Conservation (phyloP, 176 grass and related monocot genomes). For the Tillandsia fasciculata region DNA sequence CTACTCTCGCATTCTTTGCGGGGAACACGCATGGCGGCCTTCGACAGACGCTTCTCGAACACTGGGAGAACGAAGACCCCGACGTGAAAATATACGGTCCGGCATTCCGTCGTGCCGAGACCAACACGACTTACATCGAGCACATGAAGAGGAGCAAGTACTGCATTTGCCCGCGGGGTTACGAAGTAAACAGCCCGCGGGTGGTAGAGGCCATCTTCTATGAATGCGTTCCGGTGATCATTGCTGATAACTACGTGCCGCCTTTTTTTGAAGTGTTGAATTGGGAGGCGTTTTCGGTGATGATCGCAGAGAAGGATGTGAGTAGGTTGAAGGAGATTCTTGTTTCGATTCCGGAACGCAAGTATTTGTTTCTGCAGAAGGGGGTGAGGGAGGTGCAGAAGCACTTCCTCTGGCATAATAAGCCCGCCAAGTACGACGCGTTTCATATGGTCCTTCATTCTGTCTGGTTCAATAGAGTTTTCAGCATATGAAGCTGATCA, state of each 20-base stretch:
- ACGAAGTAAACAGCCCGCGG: slow-evolving; percentile 24
- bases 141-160: slow-evolving; percentile 18
- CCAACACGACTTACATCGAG: slow-evolving; percentile 7
- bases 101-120: neutral
- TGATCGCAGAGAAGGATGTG: slow-evolving; percentile 7
- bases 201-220: slow-evolving; percentile 14
- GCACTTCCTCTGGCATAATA: slow-evolving; percentile 21
- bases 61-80: slow-evolving; percentile 25
- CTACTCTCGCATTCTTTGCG: slow-evolving; percentile 21
- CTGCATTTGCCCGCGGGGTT: slow-evolving; percentile 13
- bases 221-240: slow-evolving; percentile 21
- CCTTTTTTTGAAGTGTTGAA: slow-evolving; percentile 21
- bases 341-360: neutral
- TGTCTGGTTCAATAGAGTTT: slow-evolving; percentile 20
- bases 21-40: slow-evolving; percentile 19
- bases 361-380: slow-evolving; percentile 5
- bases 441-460: slow-evolving; percentile 27
- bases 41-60: neutral
- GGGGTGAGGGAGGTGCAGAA: slow-evolving; percentile 14
- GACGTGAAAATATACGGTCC: slow-evolving; percentile 27
- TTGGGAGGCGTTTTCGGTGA: slow-evolving; percentile 18
- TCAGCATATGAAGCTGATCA: slow-evolving; percentile 12
- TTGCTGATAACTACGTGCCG: slow-evolving; percentile 17
- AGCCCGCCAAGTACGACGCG: slow-evolving; percentile 15
- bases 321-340: slow-evolving; percentile 18